Evolutionary conservation across 1,139 yeast species (phyloP), one percentile per base, ranked within the genome.

Genomic region (Debaryomyces nepalensis): DNA sequence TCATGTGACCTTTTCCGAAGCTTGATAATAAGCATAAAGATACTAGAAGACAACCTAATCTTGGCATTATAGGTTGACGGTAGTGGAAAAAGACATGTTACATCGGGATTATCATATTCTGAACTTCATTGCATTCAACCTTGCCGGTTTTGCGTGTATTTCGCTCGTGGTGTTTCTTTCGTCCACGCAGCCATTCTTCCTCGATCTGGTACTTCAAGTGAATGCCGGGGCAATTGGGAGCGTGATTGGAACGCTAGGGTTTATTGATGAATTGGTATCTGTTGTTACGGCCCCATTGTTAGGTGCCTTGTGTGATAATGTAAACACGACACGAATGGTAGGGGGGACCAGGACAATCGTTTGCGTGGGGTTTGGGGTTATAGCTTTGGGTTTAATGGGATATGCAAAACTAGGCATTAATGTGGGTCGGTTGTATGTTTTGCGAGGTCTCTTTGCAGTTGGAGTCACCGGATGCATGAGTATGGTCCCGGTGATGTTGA

Each of bases 111-210:
- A 57, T 34, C 42, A 53, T 9, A 37, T 47, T n/a, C 11, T 43
- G 15, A 61, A 64, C 42, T 51, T 61, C 8, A 14, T 55, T 12
- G 61, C 63, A 9, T 61, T 64, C 46, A 59, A 58, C 34, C 48
- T 54, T 14, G 52, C 72, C 2, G 75, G 73, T 41, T 79, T 82
- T 53, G 72, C 75, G 24, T 70, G 82, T 36, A 77, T 84, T 23
- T 70, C 87, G 3, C 68, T 82, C 40, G 79, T 82, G 34, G 89
- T 84, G n/a, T 84, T 84, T 54, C 60, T 84, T 39, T 72, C 82
- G 24, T 75, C 88, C 4, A 78, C 88, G 1, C 90, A 84, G 63
- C 81, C 90, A 3, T 84, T 82, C 55, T 82, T 77, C 56, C 66
- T 84, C 29, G 70, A 79, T 4, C 82, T 81, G 52, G 77, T 81